phyloP scores from a whole-genome alignment of 2,329 filamentous ascomycete genomes.

The Dryadomyces sulphureus region DNA sequence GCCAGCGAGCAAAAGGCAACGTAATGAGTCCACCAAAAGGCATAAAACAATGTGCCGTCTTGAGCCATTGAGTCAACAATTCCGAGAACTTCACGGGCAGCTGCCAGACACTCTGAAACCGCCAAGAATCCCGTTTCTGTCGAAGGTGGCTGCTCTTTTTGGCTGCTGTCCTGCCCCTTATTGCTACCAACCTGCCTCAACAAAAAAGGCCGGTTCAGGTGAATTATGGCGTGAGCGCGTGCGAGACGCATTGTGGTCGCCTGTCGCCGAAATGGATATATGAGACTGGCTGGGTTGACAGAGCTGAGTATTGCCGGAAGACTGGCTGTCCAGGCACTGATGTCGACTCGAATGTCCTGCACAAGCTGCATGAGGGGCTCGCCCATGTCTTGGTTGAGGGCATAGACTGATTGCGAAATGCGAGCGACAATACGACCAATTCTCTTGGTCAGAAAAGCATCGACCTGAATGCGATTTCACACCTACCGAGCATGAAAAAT shows the following conservation, averaged over 20 bases:
- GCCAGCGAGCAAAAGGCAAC: slow-evolving; percentile 38
- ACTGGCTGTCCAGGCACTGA: slow-evolving; percentile 23
- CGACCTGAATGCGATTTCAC: no score
- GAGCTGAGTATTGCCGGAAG: slow-evolving; percentile 28
- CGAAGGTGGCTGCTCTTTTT: neutral
- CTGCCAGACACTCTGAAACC: slow-evolving; percentile 28
- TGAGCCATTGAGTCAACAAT: slow-evolving; percentile 25
- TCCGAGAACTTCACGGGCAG: slow-evolving; percentile 29
- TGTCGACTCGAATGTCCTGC: slow-evolving; percentile 20
- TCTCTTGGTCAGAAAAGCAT: slow-evolving; percentile 1
- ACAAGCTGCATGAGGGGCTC: slow-evolving; percentile 20
- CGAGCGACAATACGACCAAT: slow-evolving; percentile 23
- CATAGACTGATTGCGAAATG: slow-evolving; percentile 25
- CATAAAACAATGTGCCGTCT: slow-evolving; percentile 26
- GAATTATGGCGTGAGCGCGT: slow-evolving; percentile 39
- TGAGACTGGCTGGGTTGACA: slow-evolving; percentile 28
- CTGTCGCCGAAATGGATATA: slow-evolving; percentile 30
- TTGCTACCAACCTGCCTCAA: slow-evolving; percentile 15
- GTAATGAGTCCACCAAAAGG: slow-evolving; percentile 38
- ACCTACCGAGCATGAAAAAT: slow-evolving; percentile 27
- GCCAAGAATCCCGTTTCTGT: neutral
- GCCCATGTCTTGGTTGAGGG: slow-evolving; percentile 20
- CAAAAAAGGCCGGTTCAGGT: slow-evolving; percentile 39
- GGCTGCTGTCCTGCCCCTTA: slow-evolving; percentile 8
- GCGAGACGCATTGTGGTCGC: slow-evolving; percentile 37